phyloP scores from a whole-genome alignment of 106 monocot genomes.

The Amphibolis antarctica region DNA sequence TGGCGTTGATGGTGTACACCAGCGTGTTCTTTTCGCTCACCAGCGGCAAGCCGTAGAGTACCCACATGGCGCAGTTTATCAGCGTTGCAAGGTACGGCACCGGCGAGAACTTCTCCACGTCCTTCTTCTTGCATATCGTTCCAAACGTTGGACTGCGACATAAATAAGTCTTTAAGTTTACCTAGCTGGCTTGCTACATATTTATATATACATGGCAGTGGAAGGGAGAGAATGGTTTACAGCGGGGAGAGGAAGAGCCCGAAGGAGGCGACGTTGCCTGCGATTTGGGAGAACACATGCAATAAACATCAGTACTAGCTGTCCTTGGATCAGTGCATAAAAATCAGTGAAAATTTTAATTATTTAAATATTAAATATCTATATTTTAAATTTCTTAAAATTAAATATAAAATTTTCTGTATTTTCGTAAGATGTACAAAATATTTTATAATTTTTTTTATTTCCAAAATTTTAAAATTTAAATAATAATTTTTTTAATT shows the following conservation, averaged over 20 bases:
- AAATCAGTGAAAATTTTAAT: too few species aligned
- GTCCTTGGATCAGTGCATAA: too few species aligned
- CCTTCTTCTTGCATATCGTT: slow-evolving; percentile 56
- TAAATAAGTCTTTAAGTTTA: background rate
- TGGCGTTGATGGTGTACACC: slow-evolving; percentile 66
- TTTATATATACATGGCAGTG: background rate
- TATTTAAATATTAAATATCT: too few species aligned
- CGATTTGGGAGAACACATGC: too few species aligned
- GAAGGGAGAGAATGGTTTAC: slow-evolving; percentile 13
- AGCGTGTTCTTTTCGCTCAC: slow-evolving; percentile 69
- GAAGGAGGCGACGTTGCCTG: slow-evolving; percentile 50
- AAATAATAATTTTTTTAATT: too few species aligned
- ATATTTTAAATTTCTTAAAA: too few species aligned
- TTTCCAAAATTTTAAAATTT: too few species aligned
- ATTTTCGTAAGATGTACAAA: too few species aligned
- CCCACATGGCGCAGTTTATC: slow-evolving; percentile 81
- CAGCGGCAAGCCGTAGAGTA: slow-evolving; percentile 59
- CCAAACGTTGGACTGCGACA: slow-evolving; percentile 58
- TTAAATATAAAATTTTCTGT: too few species aligned
- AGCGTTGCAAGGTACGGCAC: slow-evolving; percentile 67
- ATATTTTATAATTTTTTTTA: too few species aligned
- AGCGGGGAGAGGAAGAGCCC: slow-evolving; percentile 50
- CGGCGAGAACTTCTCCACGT: slow-evolving; percentile 73
- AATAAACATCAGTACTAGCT: too few species aligned
- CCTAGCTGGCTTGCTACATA: background rate